A percentile compares a stretch with the other conserved stretches of the same genome.
Conservation (phyloP, 2,329 filamentous ascomycete species). For the Pestalotiopsis sp. region DNA sequence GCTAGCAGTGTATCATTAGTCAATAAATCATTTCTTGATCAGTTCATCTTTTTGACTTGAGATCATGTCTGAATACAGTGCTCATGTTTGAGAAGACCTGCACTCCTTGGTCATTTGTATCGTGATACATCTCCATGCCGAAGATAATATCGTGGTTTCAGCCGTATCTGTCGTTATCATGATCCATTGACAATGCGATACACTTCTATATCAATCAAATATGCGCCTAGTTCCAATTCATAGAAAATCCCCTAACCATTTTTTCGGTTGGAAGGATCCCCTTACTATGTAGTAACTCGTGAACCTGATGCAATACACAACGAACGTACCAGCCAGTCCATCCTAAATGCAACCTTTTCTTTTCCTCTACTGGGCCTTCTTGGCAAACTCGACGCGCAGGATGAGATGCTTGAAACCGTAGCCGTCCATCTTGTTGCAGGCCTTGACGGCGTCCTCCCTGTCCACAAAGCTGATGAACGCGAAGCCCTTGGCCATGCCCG, state of each 20-base stretch:
- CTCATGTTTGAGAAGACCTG: too few relatives aligned
- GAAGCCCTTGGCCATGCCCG: conserved; percentile 94
- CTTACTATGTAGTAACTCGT: neutral
- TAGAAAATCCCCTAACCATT: neutral
- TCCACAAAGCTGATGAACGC: conserved; percentile 98
- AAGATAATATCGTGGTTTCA: too few relatives aligned
- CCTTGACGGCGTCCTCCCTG: conserved; percentile 84
- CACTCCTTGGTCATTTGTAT: too few relatives aligned
- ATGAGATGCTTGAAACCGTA: conserved; percentile 89
- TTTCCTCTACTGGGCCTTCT: conserved; percentile 59
- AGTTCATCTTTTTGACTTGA: neutral
- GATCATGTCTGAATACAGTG: neutral
- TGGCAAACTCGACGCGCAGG: conserved; percentile 84
- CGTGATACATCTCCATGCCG: too few relatives aligned
- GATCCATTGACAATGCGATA: conserved; percentile 5
- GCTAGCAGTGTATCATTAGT: neutral
- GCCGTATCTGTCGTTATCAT: neutral
- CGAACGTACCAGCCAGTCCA: neutral
- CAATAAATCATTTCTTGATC: neutral
- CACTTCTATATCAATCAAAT: conserved; percentile 7
- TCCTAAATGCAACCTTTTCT: neutral
- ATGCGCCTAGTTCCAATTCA: neutral
- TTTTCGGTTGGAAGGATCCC: neutral
- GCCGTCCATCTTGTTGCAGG: conserved; percentile 97
- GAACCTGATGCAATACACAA: neutral